Evolutionary conservation across 441 rosid species (phyloP), one percentile per base, ranked within the genome.

Genomic region (Corymbia citriodora): DNA sequence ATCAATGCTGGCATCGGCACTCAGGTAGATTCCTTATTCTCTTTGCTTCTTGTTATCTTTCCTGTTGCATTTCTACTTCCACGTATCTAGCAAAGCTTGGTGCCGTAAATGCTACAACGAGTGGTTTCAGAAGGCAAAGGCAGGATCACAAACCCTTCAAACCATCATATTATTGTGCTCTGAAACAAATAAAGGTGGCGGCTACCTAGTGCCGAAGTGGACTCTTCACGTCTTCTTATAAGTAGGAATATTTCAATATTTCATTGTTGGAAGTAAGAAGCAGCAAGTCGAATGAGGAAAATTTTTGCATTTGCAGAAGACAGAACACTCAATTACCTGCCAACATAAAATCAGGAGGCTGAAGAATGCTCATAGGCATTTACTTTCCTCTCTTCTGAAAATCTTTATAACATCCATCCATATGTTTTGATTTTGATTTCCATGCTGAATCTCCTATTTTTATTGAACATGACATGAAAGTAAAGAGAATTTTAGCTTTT

Each of bases 131-230:
- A 31, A 96, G 96, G 97, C 96, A 87, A 93, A 92, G 91, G 93
- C 97, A 88, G 97, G 95, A 87, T 93, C 97, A 40, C 96, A 96
- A 50, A 92, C 96, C 55, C 93, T 94, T 50, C 96, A 94, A 91
- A 94, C 93, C 72, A 96, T 96, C 90, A 94, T 96, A 54, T 91
- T 95, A 50, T 89, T 95, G 45, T 91, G 93, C 91, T 94, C 95
- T 0, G 96, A 96, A 59, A 96, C 96, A 59, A 93, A 95, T 88
- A 96, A 93, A 48, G 95, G 53, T 74, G 97, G 97, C 18, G 96
- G 97, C 31, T 94, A 95, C 89, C 92, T 93, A 87, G 95, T 96
- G 10, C 93, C 96, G 3, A 94, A 92, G 36, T 88, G 95, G 90
- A 36, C 48, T 72, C 82, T 72, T 72, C 82, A 36, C 10, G 19